Evolutionary conservation across 78 protist genomes (phyloP).

Genomic region (Salpingoeca rosetta): DNA sequence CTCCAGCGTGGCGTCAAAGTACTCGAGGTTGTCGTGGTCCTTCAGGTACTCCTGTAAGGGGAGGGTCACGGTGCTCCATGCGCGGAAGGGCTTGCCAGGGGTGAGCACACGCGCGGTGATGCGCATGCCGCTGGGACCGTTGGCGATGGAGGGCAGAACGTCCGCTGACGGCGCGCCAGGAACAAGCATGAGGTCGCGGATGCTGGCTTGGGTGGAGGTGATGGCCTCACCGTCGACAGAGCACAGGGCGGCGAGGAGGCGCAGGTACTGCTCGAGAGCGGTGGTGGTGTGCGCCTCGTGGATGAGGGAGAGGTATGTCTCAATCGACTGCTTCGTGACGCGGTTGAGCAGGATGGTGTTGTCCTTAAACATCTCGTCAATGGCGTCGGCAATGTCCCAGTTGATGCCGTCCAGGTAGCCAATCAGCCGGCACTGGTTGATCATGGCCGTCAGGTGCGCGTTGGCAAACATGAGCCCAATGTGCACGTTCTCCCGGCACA

Average conservation of each 20-base stretch:
- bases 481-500: not conserved
- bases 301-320: not conserved
- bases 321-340: not conserved
- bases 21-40: too few species aligned
- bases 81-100: too few species aligned
- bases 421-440: not conserved
- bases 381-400: not conserved
- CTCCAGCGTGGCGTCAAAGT: too few species aligned
- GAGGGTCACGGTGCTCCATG: too few species aligned
- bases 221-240: not conserved
- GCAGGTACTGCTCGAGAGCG: not conserved
- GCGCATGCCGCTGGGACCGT: too few species aligned
- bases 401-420: not conserved
- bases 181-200: too few species aligned
- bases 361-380: not conserved
- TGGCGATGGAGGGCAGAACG: too few species aligned
- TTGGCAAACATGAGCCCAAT: not conserved
- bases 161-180: too few species aligned
- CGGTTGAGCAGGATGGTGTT: not conserved
- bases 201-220: not conserved
- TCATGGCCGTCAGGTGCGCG: not conserved
- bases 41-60: too few species aligned
- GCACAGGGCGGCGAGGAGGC: not conserved
- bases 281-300: not conserved
- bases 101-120: too few species aligned